Evolutionary conservation across 1,284 basidiomycete species (phyloP), one percentile per base, ranked within the genome.

Genomic region (Ustilago sp.): DNA sequence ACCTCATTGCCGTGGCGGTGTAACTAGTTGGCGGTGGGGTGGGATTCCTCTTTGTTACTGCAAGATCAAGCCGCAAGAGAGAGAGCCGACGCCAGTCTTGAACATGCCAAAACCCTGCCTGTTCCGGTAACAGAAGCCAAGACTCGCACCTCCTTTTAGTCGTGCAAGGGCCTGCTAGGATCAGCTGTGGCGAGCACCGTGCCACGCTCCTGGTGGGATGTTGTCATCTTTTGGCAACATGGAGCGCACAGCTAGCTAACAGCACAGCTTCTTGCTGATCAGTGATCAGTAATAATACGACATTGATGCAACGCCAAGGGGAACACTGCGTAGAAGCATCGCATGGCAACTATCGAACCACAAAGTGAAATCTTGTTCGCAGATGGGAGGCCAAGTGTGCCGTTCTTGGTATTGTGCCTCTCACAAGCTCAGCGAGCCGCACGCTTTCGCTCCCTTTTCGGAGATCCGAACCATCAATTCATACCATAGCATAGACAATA

Each of bases 31-130:
- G 23, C 23, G 23, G 23, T 28, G 23, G 23, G 23, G 23, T 28
- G 28, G 28, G 32, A 6, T 8, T 12, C 9, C 13, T 28, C 1
- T 19, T 19, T 28, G 15, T 17, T 17, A 17, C 39, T 17, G 13
- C 39, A 41, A 15, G 39, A 17, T 48, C 47, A 31, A 48, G n/a
- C 47, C 50, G 50, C 50, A 52, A 34, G 5, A 34, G 28, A n/a
- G 50, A 28, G 50, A 52, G 32, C 50, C 50, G 50, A 52, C 9
- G 31, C 50, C 32, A 2, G 50, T 35, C 50, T 34, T 52, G 50
- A 7, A n/a, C 32, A 6, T 23, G 45, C 45, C 45, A 48, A 48
- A 28, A 48, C 23, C 45, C 45, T 48, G 45, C 45, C 23, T 41
- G 17, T 41, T 41, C 17, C 13, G 39, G 11, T 41, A 17, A 41